Evolutionary conservation across 2,329 filamentous ascomycete species (phyloP).

Genomic region (Leptodontidium sp.): DNA sequence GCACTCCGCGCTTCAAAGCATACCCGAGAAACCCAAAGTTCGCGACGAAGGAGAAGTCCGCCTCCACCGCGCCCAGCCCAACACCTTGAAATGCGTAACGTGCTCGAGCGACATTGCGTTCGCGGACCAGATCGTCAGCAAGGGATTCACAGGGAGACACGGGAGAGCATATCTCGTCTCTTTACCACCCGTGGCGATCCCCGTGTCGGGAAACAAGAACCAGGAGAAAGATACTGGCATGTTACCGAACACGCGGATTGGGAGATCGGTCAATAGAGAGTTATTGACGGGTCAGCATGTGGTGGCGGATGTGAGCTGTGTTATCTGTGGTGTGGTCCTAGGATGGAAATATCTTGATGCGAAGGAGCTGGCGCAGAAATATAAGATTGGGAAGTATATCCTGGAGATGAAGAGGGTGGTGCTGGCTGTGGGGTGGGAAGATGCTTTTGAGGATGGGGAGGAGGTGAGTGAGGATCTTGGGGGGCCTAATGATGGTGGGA

Average conservation of each 20-base stretch:
- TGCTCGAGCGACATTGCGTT: constrained; percentile 70
- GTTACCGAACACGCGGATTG: constrained; percentile 65
- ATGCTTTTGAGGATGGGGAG: constrained; percentile 43
- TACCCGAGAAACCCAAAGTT: constrained; percentile 29
- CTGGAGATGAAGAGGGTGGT: constrained; percentile 67
- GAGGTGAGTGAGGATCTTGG: constrained; percentile 28
- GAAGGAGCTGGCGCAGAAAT: constrained; percentile 64
- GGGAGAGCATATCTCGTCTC: constrained; percentile 70
- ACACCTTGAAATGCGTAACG: constrained; percentile 64
- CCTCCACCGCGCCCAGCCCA: constrained; percentile 56
- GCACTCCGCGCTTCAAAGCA: constrained; percentile 43
- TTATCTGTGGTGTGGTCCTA: constrained; percentile 62
- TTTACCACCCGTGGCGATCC: constrained; percentile 42
- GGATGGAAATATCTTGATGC: constrained; percentile 77
- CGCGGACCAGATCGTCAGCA: constrained; percentile 67
- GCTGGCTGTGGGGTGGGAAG: constrained; percentile 62
- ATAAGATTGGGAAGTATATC: constrained; percentile 75
- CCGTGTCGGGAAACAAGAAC: constrained; percentile 24
- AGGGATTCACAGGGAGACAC: constrained; percentile 71
- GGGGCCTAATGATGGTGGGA: constrained; percentile 64
- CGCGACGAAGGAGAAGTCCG: background rate
- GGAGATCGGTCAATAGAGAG: constrained; percentile 61
- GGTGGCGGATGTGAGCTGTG: constrained; percentile 69
- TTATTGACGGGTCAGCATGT: constrained; percentile 70
- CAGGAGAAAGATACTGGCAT: constrained; percentile 30